These are phyloP conservation scores for Eucalyptus sp. DNA, from an alignment of 345 rosid species.

Conservation along the genomic window DNA sequence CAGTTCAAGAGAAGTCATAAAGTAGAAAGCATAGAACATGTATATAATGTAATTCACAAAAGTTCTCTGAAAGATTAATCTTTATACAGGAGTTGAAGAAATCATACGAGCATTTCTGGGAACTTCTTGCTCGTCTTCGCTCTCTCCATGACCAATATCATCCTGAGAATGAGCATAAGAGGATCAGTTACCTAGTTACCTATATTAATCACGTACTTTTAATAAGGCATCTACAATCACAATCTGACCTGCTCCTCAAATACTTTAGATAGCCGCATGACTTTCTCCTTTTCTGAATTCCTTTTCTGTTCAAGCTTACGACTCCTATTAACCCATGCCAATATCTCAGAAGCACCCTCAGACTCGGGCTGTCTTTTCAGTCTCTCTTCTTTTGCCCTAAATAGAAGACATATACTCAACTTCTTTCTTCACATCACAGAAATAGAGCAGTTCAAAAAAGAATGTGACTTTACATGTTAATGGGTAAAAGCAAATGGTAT, in stretches of 20 bases:
- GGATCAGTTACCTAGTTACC: background rate
- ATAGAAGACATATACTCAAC: background rate
- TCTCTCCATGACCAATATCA: constrained; percentile 50
- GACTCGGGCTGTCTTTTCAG: constrained; percentile 43
- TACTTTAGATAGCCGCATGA: constrained; percentile 56
- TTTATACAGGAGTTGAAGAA: background rate
- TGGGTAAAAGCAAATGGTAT: background rate
- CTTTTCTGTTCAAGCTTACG: constrained; percentile 70
- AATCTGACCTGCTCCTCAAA: constrained; percentile 84
- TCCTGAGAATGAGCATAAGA: constrained; percentile 34
- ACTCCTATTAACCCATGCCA: constrained; percentile 65
- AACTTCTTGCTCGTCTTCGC: constrained; percentile 58
- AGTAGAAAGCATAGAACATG: background rate
- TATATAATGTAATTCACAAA: background rate
- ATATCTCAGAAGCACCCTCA: constrained; percentile 54
- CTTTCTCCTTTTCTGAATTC: constrained; percentile 71
- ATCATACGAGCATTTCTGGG: constrained; percentile 26
- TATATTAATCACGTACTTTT: background rate
- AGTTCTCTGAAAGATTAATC: background rate
- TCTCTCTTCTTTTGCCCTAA: constrained; percentile 84
- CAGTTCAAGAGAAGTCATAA: background rate
- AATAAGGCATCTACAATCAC: background rate
- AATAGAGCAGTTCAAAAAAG: background rate
- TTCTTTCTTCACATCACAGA: background rate
- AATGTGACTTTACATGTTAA: background rate